phyloP scores from a whole-genome alignment of 1,139 yeast species.

The Blastobotrys buckinghamii region DNA sequence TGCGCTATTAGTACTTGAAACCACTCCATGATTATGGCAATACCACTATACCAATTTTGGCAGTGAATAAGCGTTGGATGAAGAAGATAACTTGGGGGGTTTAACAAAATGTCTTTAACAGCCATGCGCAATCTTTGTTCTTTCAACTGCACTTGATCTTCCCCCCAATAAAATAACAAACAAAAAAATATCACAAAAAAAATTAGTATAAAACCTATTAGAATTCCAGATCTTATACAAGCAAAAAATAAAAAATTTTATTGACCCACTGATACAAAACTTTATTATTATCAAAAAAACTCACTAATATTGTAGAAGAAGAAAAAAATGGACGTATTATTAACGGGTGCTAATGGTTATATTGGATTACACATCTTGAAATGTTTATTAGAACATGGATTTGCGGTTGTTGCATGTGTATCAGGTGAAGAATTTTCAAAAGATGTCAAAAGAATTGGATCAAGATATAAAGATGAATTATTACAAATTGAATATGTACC shows the following conservation, averaged over 20 bases:
- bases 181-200: too few relatives aligned
- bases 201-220: too few relatives aligned
- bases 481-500: conserved; percentile 43
- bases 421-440: conserved; percentile 46
- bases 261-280: not conserved
- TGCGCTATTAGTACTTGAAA: too few relatives aligned
- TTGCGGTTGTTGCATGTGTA: conserved; percentile 54
- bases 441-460: conserved; percentile 35
- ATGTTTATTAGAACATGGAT: conserved; percentile 33
- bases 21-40: too few relatives aligned
- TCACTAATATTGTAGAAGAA: not conserved
- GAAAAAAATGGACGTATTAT: conserved; percentile 33
- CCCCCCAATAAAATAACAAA: too few relatives aligned
- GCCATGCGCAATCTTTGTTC: too few relatives aligned
- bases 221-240: too few relatives aligned
- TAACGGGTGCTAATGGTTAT: conserved; percentile 55
- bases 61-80: too few relatives aligned
- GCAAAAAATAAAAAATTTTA: not conserved
- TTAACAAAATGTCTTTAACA: too few relatives aligned
- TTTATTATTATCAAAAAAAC: not conserved
- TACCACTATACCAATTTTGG: too few relatives aligned
- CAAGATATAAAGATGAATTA: conserved; percentile 29
- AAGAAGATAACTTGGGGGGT: too few relatives aligned
- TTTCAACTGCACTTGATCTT: too few relatives aligned
- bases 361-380: conserved; percentile 46